These are phyloP conservation scores for Phytopythium cucurbitacearum DNA, from an alignment of 352 stramenopile species.

Conservation along the genomic window DNA sequence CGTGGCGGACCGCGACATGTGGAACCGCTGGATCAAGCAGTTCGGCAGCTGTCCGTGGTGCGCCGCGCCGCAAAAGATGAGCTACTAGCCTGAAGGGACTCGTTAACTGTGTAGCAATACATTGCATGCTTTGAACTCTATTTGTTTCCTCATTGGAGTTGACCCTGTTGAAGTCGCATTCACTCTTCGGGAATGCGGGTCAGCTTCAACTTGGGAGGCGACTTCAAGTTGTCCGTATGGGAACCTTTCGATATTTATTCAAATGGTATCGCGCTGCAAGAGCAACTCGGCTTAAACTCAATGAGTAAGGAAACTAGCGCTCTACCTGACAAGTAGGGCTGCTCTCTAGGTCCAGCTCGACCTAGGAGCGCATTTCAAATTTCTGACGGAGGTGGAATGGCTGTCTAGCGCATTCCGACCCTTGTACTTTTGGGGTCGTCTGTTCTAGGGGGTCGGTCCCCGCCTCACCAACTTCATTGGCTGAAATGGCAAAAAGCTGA, in stretches of 20 bases:
- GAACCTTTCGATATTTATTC: neutral
- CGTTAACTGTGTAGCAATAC: neutral
- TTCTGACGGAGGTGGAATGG: conserved; percentile 83
- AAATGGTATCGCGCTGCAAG: neutral
- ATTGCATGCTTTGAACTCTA: neutral
- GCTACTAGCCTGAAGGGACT: conserved; percentile 35
- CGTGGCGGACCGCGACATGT: conserved; percentile 80
- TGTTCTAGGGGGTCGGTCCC: conserved; percentile 47
- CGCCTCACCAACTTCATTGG: conserved; percentile 9
- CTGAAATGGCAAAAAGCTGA: too few species aligned
- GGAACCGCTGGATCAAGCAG: conserved; percentile 89
- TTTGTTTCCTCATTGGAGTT: neutral
- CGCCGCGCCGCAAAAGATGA: conserved; percentile 80
- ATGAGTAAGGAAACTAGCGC: conserved; percentile 92
- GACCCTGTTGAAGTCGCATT: neutral
- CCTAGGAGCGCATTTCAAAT: conserved; percentile 44
- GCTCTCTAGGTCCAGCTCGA: conserved; percentile 36
- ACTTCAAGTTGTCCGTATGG: neutral
- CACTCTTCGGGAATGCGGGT: neutral
- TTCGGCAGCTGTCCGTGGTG: conserved; percentile 83
- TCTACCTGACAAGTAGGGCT: conserved; percentile 85
- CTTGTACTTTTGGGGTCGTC: conserved; percentile 34
- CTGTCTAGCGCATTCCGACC: conserved; percentile 19
- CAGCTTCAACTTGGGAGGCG: neutral
- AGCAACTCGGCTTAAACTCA: conserved; percentile 81